Conservation (phyloP, 2,329 filamentous ascomycete genomes). For the Cyphellophora europaea region DNA sequence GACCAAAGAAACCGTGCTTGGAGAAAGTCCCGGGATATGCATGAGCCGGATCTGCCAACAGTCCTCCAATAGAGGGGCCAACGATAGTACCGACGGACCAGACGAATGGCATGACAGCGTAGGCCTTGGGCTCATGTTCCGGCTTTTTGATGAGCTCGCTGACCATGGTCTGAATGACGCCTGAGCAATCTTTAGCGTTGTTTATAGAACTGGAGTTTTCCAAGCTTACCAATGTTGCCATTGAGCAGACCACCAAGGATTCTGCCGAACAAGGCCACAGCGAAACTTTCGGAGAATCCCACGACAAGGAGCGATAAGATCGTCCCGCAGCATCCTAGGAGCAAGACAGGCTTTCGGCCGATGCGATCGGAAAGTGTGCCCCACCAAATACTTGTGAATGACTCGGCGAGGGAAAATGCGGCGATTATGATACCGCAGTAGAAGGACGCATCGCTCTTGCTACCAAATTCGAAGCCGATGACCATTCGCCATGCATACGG, state of each 20-base stretch:
- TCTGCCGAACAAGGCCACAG: slow-evolving; percentile 68
- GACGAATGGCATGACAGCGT: slow-evolving; percentile 87
- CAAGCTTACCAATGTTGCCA: slow-evolving; percentile 60
- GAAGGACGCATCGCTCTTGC: slow-evolving; percentile 68
- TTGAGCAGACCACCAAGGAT: slow-evolving; percentile 74
- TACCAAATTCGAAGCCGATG: slow-evolving; percentile 63
- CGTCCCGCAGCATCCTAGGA: slow-evolving; percentile 73
- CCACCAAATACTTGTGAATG: slow-evolving; percentile 80
- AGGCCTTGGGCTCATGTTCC: slow-evolving; percentile 79
- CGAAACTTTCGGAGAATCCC: slow-evolving; percentile 73
- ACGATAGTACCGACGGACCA: slow-evolving; percentile 88
- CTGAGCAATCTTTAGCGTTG: slow-evolving; percentile 23
- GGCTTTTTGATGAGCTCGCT: slow-evolving; percentile 75
- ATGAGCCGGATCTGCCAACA: slow-evolving; percentile 68
- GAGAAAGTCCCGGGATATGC: slow-evolving; percentile 67
- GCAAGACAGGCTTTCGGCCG: slow-evolving; percentile 74
- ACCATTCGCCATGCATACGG: slow-evolving; percentile 84
- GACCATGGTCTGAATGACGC: slow-evolving; percentile 87
- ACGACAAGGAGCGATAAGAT: slow-evolving; percentile 75
- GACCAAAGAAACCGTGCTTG: slow-evolving; percentile 15
- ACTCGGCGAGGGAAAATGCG: slow-evolving; percentile 74
- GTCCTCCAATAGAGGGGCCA: slow-evolving; percentile 78
- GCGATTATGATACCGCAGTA: slow-evolving; percentile 85
- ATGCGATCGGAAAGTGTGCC: slow-evolving; percentile 71
- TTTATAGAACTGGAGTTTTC: background rate